These are phyloP conservation scores for Aureobasidium melanogenum DNA, from an alignment of 2,329 filamentous ascomycete species.

Conservation along the genomic window DNA sequence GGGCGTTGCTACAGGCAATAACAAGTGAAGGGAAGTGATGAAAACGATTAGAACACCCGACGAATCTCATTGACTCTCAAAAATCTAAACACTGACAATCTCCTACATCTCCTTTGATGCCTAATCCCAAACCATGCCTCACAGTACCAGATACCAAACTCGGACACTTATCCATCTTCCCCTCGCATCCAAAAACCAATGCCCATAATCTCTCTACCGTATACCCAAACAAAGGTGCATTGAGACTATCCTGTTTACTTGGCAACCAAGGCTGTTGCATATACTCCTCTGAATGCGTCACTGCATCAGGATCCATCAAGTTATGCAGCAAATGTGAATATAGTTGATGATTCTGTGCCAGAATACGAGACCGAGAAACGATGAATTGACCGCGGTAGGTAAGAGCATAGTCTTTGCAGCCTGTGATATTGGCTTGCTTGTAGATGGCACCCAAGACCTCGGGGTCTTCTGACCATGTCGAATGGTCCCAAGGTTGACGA, in stretches of 20 bases:
- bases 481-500: neutral
- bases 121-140: neutral
- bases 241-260: neutral
- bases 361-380: constrained; percentile 29
- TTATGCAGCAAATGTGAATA: constrained; percentile 21
- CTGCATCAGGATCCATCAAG: neutral
- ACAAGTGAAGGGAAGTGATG: constrained; percentile 17
- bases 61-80: neutral
- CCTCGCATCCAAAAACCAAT: neutral
- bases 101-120: neutral
- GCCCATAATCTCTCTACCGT: neutral
- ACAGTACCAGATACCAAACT: neutral
- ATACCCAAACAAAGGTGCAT: neutral
- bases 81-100: neutral
- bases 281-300: neutral
- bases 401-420: constrained; percentile 21
- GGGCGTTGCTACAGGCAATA: constrained; percentile 48
- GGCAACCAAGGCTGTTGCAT: neutral
- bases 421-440: neutral
- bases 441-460: neutral
- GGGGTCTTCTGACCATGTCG: neutral
- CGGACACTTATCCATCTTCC: neutral
- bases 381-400: constrained; percentile 43
- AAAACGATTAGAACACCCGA: no score
- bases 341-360: constrained; percentile 22